Evolutionary conservation across 2,329 filamentous ascomycete species (phyloP).

Genomic region (Aspergillus sp.): DNA sequence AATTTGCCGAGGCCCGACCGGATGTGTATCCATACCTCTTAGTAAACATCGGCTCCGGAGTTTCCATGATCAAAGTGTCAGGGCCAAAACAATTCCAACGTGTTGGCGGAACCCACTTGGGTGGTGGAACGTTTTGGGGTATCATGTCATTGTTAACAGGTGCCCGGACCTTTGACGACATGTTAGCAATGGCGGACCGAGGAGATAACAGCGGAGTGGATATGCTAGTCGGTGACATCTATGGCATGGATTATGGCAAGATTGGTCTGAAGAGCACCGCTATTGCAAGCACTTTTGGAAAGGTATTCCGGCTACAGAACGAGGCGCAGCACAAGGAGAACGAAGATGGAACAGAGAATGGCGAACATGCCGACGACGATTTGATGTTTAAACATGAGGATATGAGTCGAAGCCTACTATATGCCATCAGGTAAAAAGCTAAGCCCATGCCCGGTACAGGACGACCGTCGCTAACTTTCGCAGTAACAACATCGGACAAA

Average conservation of each 20-base stretch:
- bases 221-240: slow-evolving; percentile 97
- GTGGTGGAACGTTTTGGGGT: slow-evolving; percentile 97
- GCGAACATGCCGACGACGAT: slow-evolving; percentile 40
- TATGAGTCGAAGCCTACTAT: slow-evolving; percentile 86
- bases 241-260: slow-evolving; percentile 92
- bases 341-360: slow-evolving; percentile 56
- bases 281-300: slow-evolving; percentile 94
- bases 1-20: slow-evolving; percentile 73
- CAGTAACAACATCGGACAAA: slow-evolving; percentile 97
- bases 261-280: slow-evolving; percentile 94
- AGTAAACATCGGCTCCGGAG: slow-evolving; percentile 96
- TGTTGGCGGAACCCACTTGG: slow-evolving; percentile 90
- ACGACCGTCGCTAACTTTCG: slow-evolving; percentile 23
- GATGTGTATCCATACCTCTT: slow-evolving; percentile 95
- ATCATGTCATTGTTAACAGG: slow-evolving; percentile 87
- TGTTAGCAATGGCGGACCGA: slow-evolving; percentile 85
- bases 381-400: slow-evolving; percentile 73
- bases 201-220: slow-evolving; percentile 94
- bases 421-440: slow-evolving; percentile 68
- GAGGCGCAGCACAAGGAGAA: slow-evolving; percentile 80
- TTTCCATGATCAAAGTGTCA: slow-evolving; percentile 95
- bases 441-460: not conserved
- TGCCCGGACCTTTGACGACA: slow-evolving; percentile 95
- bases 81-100: slow-evolving; percentile 83
- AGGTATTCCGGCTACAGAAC: slow-evolving; percentile 90